Conservation (phyloP, 768 basidiomycete species). For the Mycena galopus region DNA sequence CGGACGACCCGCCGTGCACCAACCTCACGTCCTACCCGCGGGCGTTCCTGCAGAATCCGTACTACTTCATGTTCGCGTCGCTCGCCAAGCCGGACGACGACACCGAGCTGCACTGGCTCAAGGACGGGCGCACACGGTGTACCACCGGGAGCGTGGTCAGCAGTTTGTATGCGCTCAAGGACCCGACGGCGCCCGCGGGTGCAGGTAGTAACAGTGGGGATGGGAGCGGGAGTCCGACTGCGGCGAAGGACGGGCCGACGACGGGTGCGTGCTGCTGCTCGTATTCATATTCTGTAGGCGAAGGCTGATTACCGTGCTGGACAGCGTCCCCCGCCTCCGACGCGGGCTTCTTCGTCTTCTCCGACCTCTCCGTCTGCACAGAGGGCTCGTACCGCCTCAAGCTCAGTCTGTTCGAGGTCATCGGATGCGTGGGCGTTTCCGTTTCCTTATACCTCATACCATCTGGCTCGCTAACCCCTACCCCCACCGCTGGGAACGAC, state of each 20-base stretch:
- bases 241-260: slow-evolving; percentile 47
- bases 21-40: slow-evolving; percentile 61
- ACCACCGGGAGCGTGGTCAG: no score
- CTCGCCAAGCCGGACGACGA: no score
- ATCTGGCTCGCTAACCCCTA: background rate
- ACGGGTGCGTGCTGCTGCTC: slow-evolving; percentile 22
- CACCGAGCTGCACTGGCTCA: no score
- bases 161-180: slow-evolving; percentile 92
- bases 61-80: no score
- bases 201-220: no score
- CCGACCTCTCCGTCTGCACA: no score
- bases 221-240: slow-evolving; percentile 60
- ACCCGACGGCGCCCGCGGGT: slow-evolving; percentile 48
- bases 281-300: background rate
- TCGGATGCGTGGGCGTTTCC: slow-evolving; percentile 71
- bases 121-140: no score
- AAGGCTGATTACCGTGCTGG: no score
- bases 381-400: no score
- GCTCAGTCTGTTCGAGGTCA: slow-evolving; percentile 86
- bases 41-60: slow-evolving; percentile 90
- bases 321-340: slow-evolving; percentile 47
- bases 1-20: slow-evolving; percentile 44
- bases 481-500: no score
- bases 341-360: no score
- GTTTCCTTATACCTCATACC: background rate